These are phyloP conservation scores for Chrysanthemum lavandulifolium DNA, from an alignment of 129 eudicot species.

Conservation along the genomic window DNA sequence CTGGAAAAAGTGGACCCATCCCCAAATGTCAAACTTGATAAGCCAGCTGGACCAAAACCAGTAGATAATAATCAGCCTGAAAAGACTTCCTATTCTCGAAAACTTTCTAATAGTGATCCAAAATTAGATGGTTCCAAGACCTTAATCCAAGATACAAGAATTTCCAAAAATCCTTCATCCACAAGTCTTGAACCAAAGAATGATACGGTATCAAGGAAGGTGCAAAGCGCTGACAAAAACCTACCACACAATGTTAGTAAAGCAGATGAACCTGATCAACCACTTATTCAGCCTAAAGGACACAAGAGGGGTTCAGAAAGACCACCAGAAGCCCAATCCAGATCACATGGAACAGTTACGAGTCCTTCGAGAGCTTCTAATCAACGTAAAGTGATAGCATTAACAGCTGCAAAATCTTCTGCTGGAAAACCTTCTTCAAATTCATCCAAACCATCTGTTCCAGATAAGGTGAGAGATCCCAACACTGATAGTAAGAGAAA, in stretches of 20 bases:
- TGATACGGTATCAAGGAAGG: conserved; percentile 28
- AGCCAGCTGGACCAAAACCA: conserved; percentile 28
- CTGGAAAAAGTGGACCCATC: conserved; percentile 27
- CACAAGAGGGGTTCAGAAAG: conserved; percentile 36
- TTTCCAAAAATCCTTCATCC: conserved; percentile 26
- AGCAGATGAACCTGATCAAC: conserved; percentile 37
- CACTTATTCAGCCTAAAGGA: conserved; percentile 29
- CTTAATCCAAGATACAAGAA: conserved; percentile 18
- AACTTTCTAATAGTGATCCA: conserved; percentile 28
- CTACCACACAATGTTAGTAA: conserved; percentile 24
- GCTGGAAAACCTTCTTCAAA: conserved; percentile 58
- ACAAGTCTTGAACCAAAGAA: conserved; percentile 33
- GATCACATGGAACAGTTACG: conserved; percentile 27
- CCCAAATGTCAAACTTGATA: conserved; percentile 26
- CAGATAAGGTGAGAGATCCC: conserved; percentile 33
- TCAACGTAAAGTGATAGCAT: conserved; percentile 47
- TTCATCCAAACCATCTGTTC: conserved; percentile 48
- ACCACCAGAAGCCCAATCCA: conserved; percentile 34
- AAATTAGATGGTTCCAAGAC: conserved; percentile 37
- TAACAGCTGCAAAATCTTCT: conserved; percentile 30
- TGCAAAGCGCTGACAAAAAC: conserved; percentile 36
- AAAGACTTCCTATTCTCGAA: conserved; percentile 18
- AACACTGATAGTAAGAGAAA: conserved; percentile 35
- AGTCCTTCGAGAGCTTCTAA: conserved; percentile 36
- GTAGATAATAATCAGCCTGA: conserved; percentile 34